Conservation (phyloP, 768 basidiomycete species). For the Strobilomyces confusus region DNA sequence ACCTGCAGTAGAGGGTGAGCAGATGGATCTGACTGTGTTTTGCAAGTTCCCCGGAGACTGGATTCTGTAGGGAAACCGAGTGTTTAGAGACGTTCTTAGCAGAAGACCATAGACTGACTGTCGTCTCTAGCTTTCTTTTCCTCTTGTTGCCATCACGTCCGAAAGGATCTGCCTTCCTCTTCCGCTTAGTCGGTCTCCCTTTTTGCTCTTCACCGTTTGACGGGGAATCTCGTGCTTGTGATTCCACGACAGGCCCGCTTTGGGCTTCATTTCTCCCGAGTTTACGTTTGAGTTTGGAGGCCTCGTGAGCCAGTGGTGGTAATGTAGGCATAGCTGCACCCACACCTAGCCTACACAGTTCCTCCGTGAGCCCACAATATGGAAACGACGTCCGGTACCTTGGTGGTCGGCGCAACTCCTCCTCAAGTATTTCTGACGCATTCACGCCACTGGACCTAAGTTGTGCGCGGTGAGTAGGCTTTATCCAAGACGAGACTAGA, state of each 20-base stretch:
- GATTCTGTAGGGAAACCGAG: not conserved
- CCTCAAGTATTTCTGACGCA: constrained; percentile 52
- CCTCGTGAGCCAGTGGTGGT: constrained; percentile 45
- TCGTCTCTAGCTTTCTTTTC: constrained; percentile 40
- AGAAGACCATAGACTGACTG: not conserved
- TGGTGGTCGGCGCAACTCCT: constrained; percentile 62
- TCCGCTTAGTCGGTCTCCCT: constrained; percentile 56
- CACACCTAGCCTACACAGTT: constrained; percentile 59
- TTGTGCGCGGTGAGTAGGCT: constrained; percentile 41
- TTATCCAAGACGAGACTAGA: constrained; percentile 75
- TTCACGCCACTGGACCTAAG: constrained; percentile 24
- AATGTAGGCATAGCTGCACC: constrained; percentile 59
- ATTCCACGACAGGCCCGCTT: constrained; percentile 39
- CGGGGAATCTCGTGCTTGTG: constrained; percentile 19
- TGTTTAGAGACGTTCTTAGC: not conserved
- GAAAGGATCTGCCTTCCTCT: constrained; percentile 57
- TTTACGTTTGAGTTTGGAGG: constrained; percentile 58
- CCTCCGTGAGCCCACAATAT: constrained; percentile 1
- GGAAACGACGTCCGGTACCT: constrained; percentile 41
- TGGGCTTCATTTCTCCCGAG: constrained; percentile 51
- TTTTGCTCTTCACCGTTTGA: constrained; percentile 54
- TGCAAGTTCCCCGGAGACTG: not conserved
- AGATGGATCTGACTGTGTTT: constrained; percentile 11
- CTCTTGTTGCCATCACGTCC: constrained; percentile 34
- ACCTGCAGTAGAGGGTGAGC: not conserved